Evolutionary conservation across 306 rosid genomes (phyloP), one percentile per base, ranked within the genome.

Genomic region (Quercus robur): DNA sequence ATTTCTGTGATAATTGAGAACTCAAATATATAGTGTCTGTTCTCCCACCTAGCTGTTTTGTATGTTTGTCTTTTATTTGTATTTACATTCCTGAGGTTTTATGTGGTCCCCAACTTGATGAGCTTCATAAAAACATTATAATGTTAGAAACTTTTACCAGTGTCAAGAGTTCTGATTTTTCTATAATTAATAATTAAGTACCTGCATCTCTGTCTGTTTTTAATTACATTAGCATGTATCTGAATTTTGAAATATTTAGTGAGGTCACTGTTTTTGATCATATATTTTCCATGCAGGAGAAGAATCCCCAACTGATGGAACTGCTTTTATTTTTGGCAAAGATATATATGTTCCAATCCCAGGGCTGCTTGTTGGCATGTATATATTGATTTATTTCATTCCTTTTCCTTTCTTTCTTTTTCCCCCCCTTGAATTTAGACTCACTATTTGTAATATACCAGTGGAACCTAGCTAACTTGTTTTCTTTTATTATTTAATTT

Each of bases 281-380:
- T 31, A 67, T 44, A 26, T 21, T 81, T 70, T 52, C 57, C 74
- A 38, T 84, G 71, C 85, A 94, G 98, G 98, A 59, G 97, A 94
- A 83, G 97, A 91, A 88, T 86, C 86, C 81, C 97, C 97, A 61
- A 88, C 97, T 56, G 97, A 88, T 82, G 97, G 98, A 73, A 89
- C 94, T 82, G 95, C 97, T 82, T 94, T 81, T 81, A 91, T 94
- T 87, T 92, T 94, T 86, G 98, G 97, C 73, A 88, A 87, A 86
- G 92, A 89, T 84, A 92, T 23, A 23, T 91, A 82, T 26, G 90
- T 81, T 87, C 92, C 72, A 86, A 92, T 86, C 97, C 98, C 71
- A 89, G 85, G 78, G 97, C 97, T 78, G 98, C 92, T 79, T 89
- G 89, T 33, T 84, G 11, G 67, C 90, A 87, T 81, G 98, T 94